Percentiles rank a stretch among this genome's conserved stretches.
phyloP scores from a whole-genome alignment of 345 rosid genomes.

The Eucalyptus marginata region DNA sequence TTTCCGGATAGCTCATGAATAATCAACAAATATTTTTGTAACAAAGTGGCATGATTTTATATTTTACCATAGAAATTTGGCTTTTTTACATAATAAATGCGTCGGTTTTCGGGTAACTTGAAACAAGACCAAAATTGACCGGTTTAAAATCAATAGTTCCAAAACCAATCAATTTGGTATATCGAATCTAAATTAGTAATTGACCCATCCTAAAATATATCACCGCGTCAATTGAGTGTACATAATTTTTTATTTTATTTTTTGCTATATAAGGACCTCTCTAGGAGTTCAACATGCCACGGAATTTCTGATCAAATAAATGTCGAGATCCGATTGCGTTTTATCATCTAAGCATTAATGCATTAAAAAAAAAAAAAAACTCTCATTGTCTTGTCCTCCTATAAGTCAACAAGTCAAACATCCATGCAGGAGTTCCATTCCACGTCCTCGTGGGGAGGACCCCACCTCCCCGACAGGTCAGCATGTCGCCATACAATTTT shows the following conservation, averaged over 20 bases:
- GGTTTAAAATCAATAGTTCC: fast-evolving
- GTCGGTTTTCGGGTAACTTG: fast-evolving
- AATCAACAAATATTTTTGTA: neutral
- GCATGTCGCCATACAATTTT: neutral
- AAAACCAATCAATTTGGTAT: neutral
- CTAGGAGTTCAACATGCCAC: neutral
- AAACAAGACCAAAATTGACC: fast-evolving
- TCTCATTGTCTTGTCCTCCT: neutral
- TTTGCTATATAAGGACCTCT: neutral
- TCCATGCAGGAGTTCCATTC: neutral
- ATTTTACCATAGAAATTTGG: neutral
- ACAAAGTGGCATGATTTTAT: neutral
- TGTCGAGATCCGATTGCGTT: neutral
- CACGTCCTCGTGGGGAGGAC: neutral
- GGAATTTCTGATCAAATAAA: neutral
- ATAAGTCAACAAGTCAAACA: neutral
- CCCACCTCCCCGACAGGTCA: neutral
- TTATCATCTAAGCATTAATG: neutral
- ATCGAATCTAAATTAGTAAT: fast-evolving
- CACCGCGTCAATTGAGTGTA: fast-evolving
- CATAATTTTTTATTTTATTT: fast-evolving
- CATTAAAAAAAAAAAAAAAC: neutral
- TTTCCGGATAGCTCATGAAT: neutral
- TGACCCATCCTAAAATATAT: neutral
- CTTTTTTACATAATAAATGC: neutral